Conservation (phyloP, 352 stramenopile genomes). For the Globisporangium cederbergense region DNA sequence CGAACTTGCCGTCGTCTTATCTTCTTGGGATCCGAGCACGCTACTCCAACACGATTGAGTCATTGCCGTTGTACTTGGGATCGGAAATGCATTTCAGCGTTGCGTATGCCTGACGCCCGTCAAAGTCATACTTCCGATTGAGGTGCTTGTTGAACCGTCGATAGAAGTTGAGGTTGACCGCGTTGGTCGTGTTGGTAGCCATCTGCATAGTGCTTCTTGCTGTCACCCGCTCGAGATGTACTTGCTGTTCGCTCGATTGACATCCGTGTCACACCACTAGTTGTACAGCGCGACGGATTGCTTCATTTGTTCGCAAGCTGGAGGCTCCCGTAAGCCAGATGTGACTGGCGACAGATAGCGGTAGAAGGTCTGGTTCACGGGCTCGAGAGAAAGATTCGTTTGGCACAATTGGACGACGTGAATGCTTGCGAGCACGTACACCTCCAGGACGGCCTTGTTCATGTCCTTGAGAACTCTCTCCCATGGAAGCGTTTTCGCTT, state of each 20-base stretch:
- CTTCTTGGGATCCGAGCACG: not conserved
- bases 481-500: slow-evolving; percentile 8
- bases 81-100: slow-evolving; percentile 12
- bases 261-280: slow-evolving; percentile 2
- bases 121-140: slow-evolving; percentile 5
- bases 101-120: slow-evolving; percentile 9
- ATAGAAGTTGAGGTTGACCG: slow-evolving; percentile 7
- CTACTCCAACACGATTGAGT: slow-evolving; percentile 5
- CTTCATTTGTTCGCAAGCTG: no score
- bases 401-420: not conserved
- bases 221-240: no score
- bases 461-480: slow-evolving; percentile 6
- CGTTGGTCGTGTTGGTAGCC: slow-evolving; percentile 4
- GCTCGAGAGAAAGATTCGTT: no score
- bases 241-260: not conserved
- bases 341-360: no score
- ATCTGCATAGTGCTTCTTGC: not conserved
- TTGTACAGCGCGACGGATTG: not conserved
- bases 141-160: slow-evolving; percentile 2
- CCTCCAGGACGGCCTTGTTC: slow-evolving; percentile 10
- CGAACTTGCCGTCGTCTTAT: not conserved
- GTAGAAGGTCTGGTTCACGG: no score
- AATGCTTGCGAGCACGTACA: slow-evolving; percentile 13
- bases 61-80: slow-evolving; percentile 4
- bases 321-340: not conserved